Evolutionary conservation across 163 green algal species (phyloP).

Genomic region (Prototheca wickerhamii): DNA sequence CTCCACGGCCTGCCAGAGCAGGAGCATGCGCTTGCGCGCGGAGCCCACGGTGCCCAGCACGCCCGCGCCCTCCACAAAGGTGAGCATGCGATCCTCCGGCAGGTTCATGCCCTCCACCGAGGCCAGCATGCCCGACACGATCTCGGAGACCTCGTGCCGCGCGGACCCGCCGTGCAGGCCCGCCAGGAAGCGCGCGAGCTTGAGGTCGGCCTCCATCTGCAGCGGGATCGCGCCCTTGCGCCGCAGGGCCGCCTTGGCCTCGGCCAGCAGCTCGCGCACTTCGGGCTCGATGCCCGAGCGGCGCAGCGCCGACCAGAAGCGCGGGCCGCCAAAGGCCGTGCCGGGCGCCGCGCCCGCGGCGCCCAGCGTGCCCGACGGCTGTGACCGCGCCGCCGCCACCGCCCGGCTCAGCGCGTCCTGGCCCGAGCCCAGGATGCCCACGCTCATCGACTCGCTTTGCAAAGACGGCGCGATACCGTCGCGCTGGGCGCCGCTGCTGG

Average conservation of each 20-base stretch:
- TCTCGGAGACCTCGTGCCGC: conserved; percentile 32
- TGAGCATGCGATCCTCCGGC: conserved; percentile 50
- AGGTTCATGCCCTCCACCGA: conserved; percentile 24
- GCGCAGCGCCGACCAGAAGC: conserved; percentile 42
- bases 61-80: conserved; percentile 54
- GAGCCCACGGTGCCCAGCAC: conserved; percentile 53
- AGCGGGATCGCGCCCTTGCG: conserved; percentile 34
- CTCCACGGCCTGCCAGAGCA: conserved; percentile 64
- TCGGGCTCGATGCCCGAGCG: conserved; percentile 23
- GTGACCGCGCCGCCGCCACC: too few relatives aligned
- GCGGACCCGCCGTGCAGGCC: conserved; percentile 32
- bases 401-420: too few relatives aligned
- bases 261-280: conserved; percentile 29
- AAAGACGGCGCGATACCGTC: too few relatives aligned
- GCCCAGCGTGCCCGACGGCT: too few relatives aligned
- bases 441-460: too few relatives aligned
- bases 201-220: conserved; percentile 53
- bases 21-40: conserved; percentile 52
- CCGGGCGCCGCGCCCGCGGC: background rate
- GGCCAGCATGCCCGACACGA: conserved; percentile 33
- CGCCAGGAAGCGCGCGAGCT: conserved; percentile 47
- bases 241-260: conserved; percentile 22
- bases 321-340: conserved; percentile 31
- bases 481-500: too few relatives aligned
- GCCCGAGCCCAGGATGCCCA: too few relatives aligned